Base-by-base conservation (phyloP, 2,329 filamentous ascomycete genomes). In the Apiospora sp. region DNA sequence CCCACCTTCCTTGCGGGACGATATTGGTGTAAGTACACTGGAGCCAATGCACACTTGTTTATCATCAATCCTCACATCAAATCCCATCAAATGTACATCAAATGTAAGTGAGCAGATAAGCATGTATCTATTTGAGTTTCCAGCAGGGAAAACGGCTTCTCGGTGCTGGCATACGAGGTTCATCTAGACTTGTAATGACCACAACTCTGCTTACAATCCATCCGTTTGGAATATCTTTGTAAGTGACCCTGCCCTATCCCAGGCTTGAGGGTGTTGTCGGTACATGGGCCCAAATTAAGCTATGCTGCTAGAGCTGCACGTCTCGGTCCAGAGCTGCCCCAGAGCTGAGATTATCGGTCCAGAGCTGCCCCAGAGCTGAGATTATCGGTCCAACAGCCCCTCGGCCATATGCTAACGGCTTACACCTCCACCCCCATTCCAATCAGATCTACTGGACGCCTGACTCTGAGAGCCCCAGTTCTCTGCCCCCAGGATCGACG, bases 351-450 rank as follows among this genome's bases (percentile, higher is more conserved):
- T 64, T 64, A 12, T 64, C 58, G 58, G 58, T 64, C 30, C 58
- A 64, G 58, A 24, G 54, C 58, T 64, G 58, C 37, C 37, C 30
- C 58, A 64, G 58, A 24, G 54, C 58, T 64, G 58, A 64, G 58
- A 64, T 64, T 64, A 13, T 64, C 58, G 58, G 58, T 64, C 30
- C 58, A 64, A 64, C 58, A 64, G 30, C 58, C 58, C 58, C 58
- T 64, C 58, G 58, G 58, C 58, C 58, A 64, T 64, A 41, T 48
- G 58, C 58, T 64, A 64, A 64, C 58, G 58, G 58, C 58, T 61
- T 61, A 37, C 58, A 64, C 54, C 14, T 37, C 54, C 54, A 58
- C 27, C 54, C 54, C 30, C 16, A 37, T 41, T 19, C 58, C 34
- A 41, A n/a, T 64, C 58, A 61, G 54, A 61, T 64, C 58, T 64